Evolutionary conservation across 805 yeast species (phyloP), one percentile per base, ranked within the genome.

Genomic region (Ogataea philodendri): DNA sequence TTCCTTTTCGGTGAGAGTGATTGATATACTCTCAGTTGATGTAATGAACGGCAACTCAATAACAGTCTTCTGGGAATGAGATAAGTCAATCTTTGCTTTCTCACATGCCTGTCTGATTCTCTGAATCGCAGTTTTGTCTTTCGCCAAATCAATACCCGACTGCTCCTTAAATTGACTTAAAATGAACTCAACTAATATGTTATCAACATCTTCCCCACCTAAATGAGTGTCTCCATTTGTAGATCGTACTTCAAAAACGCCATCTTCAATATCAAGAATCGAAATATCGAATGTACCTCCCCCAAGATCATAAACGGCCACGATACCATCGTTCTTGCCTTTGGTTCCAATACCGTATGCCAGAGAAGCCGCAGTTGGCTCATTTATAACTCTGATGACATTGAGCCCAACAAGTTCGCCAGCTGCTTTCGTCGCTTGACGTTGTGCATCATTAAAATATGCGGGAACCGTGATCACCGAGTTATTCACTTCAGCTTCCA

Each of bases 221-320:
- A 84, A 69, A 69, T 84, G 94, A 35, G 94, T 84, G 68, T 84
- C 93, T 70, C 94, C 97, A 68, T 88, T 87, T 53, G 97, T 88
- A 38, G 96, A 80, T 70, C 84, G 81, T 59, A 88, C 97, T 74
- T 88, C 97, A 62, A 88, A 88, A 42, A 88, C 96, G 67, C 97
- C 97, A 60, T 88, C 89, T 66, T 88, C 96, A 55, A 88, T 89
- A 71, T 89, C 97, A 57, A 88, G 75, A 57, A 88, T 84, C 45
- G 96, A 89, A 62, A 88, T 82, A 79, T 88, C 97, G 66, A 88
- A 88, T 47, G 97, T 88, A 70, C 97, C 97, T 59, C 97, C 97
- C 71, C 97, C 97, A 52, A 88, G 74, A 72, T 88, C 97, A 72
- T 87, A 88, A 45, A 88, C 97, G 34, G 97, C 96, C 49, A 89